phyloP scores from a whole-genome alignment of 1,284 basidiomycete species.

The Ceratobasidium sp. region DNA sequence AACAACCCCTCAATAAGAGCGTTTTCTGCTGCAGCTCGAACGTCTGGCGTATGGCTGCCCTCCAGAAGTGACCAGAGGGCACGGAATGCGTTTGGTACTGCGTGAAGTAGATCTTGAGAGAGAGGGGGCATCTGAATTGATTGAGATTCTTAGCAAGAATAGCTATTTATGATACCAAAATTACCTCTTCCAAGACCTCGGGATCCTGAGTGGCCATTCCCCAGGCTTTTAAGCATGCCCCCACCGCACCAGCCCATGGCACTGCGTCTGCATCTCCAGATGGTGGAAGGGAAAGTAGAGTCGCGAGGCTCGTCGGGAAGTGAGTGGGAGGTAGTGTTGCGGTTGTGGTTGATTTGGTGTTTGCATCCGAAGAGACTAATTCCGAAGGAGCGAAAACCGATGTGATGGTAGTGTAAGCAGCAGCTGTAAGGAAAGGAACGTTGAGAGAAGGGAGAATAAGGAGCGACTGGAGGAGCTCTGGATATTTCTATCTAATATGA shows the following conservation, averaged over 20 bases:
- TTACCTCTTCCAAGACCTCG: constrained; percentile 34
- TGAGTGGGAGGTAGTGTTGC: constrained; percentile 47
- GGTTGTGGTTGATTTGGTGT: constrained; percentile 54
- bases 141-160: too few species aligned
- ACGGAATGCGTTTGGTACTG: constrained; percentile 31
- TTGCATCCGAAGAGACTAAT: constrained; percentile 49
- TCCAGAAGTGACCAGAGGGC: constrained; percentile 25
- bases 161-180: neutral
- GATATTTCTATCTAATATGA: constrained; percentile 69
- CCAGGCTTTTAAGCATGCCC: constrained; percentile 34
- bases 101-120: constrained; percentile 27
- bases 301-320: constrained; percentile 56
- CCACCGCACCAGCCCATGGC: constrained; percentile 35
- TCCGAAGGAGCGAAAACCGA: constrained; percentile 72
- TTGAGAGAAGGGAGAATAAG: constrained; percentile 86
- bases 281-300: constrained; percentile 38
- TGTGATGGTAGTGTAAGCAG: constrained; percentile 84
- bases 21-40: constrained; percentile 29
- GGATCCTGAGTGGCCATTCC: constrained; percentile 18
- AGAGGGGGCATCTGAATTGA: constrained; percentile 26
- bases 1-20: constrained; percentile 25
- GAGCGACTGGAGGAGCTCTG: constrained; percentile 76
- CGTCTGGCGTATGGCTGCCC: constrained; percentile 23
- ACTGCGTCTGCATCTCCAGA: constrained; percentile 36
- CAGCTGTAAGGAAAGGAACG: constrained; percentile 86